Conservation (phyloP, 768 basidiomycete genomes). For the Pulveroboletus ravenelii region DNA sequence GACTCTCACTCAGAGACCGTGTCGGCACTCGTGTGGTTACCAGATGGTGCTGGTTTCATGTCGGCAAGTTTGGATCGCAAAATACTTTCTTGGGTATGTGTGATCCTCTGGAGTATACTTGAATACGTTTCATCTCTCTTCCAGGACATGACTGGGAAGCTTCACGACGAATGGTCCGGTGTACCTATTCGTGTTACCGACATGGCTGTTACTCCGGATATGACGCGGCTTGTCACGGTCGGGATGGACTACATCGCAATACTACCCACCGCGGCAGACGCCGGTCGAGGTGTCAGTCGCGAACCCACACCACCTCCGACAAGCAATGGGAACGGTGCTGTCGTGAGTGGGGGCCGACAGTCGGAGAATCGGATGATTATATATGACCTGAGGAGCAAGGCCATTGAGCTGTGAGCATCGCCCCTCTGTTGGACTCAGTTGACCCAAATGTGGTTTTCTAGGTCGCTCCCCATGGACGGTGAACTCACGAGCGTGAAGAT, state of each 20-base stretch:
- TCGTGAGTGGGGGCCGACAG: conserved; percentile 33
- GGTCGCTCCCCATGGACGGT: conserved; percentile 63
- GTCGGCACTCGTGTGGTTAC: conserved; percentile 82
- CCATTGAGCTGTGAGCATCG: conserved; percentile 58
- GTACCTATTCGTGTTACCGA: conserved; percentile 80
- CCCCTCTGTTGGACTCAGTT: conserved; percentile 6
- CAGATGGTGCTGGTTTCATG: conserved; percentile 85
- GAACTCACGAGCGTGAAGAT: conserved; percentile 87
- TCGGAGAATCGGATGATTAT: conserved; percentile 66
- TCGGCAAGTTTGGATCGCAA: conserved; percentile 84
- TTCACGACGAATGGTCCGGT: conserved; percentile 63
- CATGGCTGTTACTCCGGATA: conserved; percentile 83
- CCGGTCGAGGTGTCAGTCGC: conserved; percentile 29
- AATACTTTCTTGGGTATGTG: conserved; percentile 76
- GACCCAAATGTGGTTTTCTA: conserved; percentile 25
- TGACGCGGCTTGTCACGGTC: conserved; percentile 76
- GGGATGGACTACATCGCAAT: conserved; percentile 52
- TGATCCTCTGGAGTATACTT: neutral
- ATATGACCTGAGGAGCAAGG: conserved; percentile 68
- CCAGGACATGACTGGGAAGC: conserved; percentile 73
- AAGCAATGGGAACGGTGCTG: conserved; percentile 31
- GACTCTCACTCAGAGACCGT: conserved; percentile 78
- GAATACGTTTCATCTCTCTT: conserved; percentile 10
- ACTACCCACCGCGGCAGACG: conserved; percentile 13
- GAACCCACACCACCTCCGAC: conserved; percentile 33